A percentile compares a stretch with the other conserved stretches of the same genome.
These are phyloP conservation scores for Chloris gayana DNA, from an alignment of 176 grass and related monocot genomes.

Conservation along the genomic window DNA sequence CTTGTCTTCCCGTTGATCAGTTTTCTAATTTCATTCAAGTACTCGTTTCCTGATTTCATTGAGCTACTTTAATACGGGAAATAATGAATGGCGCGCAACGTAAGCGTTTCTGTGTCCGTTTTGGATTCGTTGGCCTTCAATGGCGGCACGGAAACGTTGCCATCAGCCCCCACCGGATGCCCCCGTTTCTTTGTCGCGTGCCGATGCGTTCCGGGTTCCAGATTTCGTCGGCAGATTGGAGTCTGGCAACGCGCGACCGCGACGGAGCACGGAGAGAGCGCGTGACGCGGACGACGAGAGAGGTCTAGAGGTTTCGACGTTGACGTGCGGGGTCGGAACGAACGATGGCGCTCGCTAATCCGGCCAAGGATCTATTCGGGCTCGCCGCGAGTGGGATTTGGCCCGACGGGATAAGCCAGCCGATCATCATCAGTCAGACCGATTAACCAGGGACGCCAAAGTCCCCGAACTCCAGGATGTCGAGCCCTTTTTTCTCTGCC, in stretches of 20 bases:
- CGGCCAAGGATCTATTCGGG: too few species aligned
- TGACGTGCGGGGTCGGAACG: constrained; percentile 23
- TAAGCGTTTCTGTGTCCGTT: constrained; percentile 24
- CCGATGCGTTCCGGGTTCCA: background rate
- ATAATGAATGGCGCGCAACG: constrained; percentile 1
- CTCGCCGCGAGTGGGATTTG: too few species aligned
- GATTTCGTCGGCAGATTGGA: background rate
- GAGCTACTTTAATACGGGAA: background rate
- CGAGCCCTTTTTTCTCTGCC: background rate
- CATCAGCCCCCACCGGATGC: background rate
- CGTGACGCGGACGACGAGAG: constrained; percentile 33
- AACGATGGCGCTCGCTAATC: too few species aligned
- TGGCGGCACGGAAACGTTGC: background rate
- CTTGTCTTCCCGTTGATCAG: constrained; percentile 12
- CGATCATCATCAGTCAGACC: background rate
- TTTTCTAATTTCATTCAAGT: background rate
- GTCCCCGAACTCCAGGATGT: background rate
- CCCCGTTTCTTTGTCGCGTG: background rate
- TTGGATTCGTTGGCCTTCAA: background rate
- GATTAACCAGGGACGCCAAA: background rate
- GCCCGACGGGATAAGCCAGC: background rate
- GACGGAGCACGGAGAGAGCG: background rate
- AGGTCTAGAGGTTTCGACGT: constrained; percentile 14
- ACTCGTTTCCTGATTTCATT: too few species aligned
- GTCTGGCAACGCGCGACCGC: background rate